These are phyloP conservation scores for Cucurbita moschata DNA, from an alignment of 306 rosid genomes.

Conservation along the genomic window DNA sequence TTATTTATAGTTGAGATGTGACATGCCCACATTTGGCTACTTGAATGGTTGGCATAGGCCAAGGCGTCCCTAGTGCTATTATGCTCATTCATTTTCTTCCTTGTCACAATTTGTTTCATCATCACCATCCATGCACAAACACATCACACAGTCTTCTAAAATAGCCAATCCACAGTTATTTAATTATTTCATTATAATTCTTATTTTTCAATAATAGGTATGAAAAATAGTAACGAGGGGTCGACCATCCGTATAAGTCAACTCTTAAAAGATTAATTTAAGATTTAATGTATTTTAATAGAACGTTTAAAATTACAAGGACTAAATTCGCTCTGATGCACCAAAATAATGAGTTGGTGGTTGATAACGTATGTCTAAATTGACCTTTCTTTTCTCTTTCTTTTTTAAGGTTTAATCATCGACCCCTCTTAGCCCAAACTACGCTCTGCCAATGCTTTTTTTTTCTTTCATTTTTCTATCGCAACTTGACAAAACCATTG, in stretches of 20 bases:
- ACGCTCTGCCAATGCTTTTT: slow-evolving; percentile 6
- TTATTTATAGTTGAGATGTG: background rate
- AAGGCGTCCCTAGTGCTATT: background rate
- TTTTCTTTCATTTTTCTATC: background rate
- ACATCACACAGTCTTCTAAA: background rate
- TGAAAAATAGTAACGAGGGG: no score
- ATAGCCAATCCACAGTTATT: background rate
- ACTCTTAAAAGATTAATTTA: no score
- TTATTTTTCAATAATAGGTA: no score
- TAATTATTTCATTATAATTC: no score
- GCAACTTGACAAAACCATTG: background rate
- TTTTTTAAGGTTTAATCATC: slow-evolving; percentile 2
- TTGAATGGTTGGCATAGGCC: background rate
- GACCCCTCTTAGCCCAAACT: background rate
- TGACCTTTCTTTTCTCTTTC: background rate
- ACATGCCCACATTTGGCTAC: background rate
- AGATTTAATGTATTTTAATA: no score
- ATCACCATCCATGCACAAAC: background rate
- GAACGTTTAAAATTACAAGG: no score
- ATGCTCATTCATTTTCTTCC: background rate
- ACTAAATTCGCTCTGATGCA: no score
- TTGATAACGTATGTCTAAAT: background rate
- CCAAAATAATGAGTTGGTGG: background rate
- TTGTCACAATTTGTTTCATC: background rate
- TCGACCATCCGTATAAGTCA: no score